phyloP scores from a whole-genome alignment of 495 filamentous ascomycete genomes.

The Haplographium delicatum region DNA sequence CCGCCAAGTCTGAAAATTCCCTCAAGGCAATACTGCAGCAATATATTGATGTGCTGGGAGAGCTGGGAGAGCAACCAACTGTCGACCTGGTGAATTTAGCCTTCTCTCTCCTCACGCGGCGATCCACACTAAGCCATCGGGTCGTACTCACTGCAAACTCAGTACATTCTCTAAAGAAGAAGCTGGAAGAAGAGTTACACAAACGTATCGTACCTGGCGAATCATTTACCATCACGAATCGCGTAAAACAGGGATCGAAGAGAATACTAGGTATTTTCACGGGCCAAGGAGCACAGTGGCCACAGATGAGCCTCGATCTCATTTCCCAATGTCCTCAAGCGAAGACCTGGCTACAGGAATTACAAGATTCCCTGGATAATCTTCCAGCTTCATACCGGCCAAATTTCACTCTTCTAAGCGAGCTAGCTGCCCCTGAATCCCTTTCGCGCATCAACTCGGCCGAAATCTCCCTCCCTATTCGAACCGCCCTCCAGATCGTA shows the following conservation, averaged over 20 bases:
- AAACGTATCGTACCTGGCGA: too few species aligned
- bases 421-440: constrained; percentile 29
- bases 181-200: too few species aligned
- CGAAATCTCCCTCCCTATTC: constrained; percentile 43
- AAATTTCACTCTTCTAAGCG: constrained; percentile 38
- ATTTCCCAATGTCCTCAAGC: constrained; percentile 33
- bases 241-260: too few species aligned
- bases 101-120: neutral
- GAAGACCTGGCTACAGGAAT: constrained; percentile 28
- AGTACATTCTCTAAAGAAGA: too few species aligned
- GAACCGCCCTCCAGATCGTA: constrained; percentile 40
- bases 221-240: too few species aligned
- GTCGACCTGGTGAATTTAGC: constrained; percentile 11
- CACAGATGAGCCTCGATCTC: constrained; percentile 51
- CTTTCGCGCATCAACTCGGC: constrained; percentile 37
- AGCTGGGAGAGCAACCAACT: neutral
- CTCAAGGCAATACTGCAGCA: neutral
- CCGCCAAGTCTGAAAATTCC: neutral
- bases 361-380: constrained; percentile 40
- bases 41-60: neutral
- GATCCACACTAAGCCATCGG: neutral
- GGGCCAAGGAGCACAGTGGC: constrained; percentile 39
- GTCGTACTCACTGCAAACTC: neutral
- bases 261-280: constrained; percentile 39
- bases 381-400: constrained; percentile 34